Conservation (phyloP, 164 flowering plant genomes). For the Magnolia kwangsiensis region DNA sequence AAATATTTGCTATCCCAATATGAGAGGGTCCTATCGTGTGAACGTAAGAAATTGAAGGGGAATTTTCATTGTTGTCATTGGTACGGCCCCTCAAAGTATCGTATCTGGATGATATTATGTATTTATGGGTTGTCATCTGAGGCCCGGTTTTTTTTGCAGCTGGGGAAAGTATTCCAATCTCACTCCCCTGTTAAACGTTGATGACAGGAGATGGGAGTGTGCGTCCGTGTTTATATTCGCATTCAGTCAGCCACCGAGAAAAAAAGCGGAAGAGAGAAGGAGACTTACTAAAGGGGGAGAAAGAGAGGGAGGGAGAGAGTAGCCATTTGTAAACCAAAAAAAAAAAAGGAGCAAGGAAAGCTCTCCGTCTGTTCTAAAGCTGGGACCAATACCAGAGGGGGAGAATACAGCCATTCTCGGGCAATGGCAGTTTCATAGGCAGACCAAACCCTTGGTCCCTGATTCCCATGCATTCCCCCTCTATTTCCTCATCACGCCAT, state of each 20-base stretch:
- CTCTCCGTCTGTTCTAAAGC: neutral
- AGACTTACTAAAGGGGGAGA: neutral
- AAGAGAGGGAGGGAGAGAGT: constrained; percentile 3
- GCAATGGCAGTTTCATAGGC: neutral
- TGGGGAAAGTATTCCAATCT: too few species aligned
- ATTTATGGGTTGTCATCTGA: too few species aligned
- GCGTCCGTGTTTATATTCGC: constrained; percentile 17
- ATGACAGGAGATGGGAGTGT: neutral
- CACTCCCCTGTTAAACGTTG: too few species aligned
- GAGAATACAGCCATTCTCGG: neutral
- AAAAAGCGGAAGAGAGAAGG: neutral
- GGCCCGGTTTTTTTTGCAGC: too few species aligned
- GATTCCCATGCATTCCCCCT: constrained; percentile 1
- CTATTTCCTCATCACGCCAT: neutral
- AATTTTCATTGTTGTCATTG: too few species aligned
- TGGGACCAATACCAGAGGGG: neutral
- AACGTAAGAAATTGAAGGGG: too few species aligned
- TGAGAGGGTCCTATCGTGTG: too few species aligned
- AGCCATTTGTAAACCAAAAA: neutral
- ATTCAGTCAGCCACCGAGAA: constrained; percentile 2
- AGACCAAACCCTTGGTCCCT: neutral
- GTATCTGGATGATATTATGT: too few species aligned
- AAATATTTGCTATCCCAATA: too few species aligned
- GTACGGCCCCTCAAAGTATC: too few species aligned
- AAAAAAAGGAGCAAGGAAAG: neutral